phyloP scores from a whole-genome alignment of 1,284 basidiomycete species.

The Fomes fomentarius region DNA sequence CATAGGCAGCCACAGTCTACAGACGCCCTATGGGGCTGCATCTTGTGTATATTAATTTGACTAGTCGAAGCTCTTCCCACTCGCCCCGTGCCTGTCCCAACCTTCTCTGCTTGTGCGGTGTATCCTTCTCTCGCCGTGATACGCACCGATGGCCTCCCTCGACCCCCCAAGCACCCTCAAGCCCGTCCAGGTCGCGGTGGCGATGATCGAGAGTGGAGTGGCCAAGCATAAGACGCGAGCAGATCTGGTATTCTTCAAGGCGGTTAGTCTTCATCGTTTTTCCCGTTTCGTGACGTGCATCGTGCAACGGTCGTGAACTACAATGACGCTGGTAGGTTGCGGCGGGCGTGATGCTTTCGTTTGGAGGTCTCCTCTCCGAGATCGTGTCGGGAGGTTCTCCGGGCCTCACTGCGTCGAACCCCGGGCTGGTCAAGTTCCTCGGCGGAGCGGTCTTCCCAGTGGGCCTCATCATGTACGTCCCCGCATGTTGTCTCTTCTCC shows the following conservation, averaged over 20 bases:
- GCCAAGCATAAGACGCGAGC: conserved; percentile 64
- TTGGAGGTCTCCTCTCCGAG: conserved; percentile 68
- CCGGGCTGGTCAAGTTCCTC: conserved; percentile 68
- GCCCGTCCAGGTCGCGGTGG: conserved; percentile 59
- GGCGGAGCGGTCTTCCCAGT: conserved; percentile 74
- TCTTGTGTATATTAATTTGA: conserved; percentile 9
- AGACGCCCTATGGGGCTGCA: conserved; percentile 4
- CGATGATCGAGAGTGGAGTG: conserved; percentile 59
- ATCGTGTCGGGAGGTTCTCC: conserved; percentile 63
- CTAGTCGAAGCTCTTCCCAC: not conserved
- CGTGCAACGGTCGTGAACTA: not conserved
- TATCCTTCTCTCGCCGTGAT: not conserved
- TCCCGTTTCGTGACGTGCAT: not conserved
- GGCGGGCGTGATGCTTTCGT: conserved; percentile 72
- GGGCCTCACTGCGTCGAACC: conserved; percentile 53
- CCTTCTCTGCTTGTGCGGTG: not conserved
- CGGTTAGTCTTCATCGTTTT: conserved; percentile 48
- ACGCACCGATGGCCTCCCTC: conserved; percentile 24
- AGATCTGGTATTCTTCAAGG: conserved; percentile 66
- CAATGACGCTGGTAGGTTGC: conserved; percentile 47
- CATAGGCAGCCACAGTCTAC: too few species aligned
- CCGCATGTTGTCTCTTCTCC: not conserved
- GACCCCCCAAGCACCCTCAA: conserved; percentile 56
- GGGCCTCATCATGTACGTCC: conserved; percentile 69
- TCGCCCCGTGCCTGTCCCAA: not conserved